Conservation (phyloP, 495 filamentous ascomycete genomes). For the Glonium stellatum region DNA sequence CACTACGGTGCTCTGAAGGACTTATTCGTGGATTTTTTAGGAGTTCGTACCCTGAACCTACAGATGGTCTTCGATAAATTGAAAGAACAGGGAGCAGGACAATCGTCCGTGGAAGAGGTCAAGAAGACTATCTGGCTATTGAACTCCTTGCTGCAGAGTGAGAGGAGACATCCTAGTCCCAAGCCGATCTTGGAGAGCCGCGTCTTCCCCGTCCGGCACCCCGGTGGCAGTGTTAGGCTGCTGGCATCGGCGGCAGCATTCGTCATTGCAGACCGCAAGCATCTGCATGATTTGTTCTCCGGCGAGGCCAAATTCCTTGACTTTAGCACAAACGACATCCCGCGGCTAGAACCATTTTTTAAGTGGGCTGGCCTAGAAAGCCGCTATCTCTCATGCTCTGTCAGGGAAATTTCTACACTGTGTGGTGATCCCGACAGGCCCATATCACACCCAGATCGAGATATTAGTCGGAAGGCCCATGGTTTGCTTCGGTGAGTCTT, state of each 20-base stretch:
- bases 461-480: slow-evolving; percentile 36
- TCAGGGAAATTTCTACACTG: slow-evolving; percentile 35
- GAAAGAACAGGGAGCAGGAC: slow-evolving; percentile 12
- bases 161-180: slow-evolving; percentile 1
- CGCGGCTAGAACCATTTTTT: slow-evolving; percentile 34
- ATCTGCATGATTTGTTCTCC: slow-evolving; percentile 29
- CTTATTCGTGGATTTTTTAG: slow-evolving; percentile 37
- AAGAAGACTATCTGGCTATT: slow-evolving; percentile 37
- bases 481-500: slow-evolving; percentile 36
- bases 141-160: slow-evolving; percentile 28
- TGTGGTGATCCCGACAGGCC: slow-evolving; percentile 17
- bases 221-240: slow-evolving; percentile 18
- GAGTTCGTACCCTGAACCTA: slow-evolving; percentile 31
- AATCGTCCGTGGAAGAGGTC: slow-evolving; percentile 24
- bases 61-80: slow-evolving; percentile 37
- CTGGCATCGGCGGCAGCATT: slow-evolving; percentile 29
- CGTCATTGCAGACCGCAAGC: slow-evolving; percentile 36
- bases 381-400: slow-evolving; percentile 35
- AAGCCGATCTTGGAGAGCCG: slow-evolving; percentile 12
- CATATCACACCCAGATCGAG: slow-evolving; percentile 23
- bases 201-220: slow-evolving; percentile 32
- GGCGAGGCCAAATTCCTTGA: slow-evolving; percentile 35
- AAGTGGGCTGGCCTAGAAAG: slow-evolving; percentile 31
- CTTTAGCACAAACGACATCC: slow-evolving; percentile 36
- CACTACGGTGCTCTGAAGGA: slow-evolving; percentile 34